Percentiles rank a stretch among this genome's conserved stretches.
Conservation (phyloP, 257 asterid genomes). For the Cordia subcordata region DNA sequence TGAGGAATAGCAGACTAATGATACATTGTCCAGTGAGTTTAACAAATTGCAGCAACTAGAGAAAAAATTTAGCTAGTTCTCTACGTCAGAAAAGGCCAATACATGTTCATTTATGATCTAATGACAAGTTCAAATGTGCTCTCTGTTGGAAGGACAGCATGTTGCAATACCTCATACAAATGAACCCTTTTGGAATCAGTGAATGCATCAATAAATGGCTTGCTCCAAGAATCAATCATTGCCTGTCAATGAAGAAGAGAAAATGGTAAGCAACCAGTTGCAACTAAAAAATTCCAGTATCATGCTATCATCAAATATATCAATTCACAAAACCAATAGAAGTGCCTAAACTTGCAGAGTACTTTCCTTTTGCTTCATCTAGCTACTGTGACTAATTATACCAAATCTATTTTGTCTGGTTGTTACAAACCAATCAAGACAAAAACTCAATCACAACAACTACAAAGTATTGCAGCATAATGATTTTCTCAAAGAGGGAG, state of each 20-base stretch:
- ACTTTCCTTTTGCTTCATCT: no score
- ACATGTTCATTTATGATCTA: neutral
- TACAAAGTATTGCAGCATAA: neutral
- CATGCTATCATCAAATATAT: neutral
- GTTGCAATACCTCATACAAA: conserved; percentile 62
- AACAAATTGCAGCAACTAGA: no score
- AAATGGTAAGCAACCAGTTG: conserved; percentile 6
- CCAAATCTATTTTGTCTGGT: no score
- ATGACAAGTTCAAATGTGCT: neutral
- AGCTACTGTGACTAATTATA: no score
- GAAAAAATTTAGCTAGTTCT: no score
- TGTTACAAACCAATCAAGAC: no score
- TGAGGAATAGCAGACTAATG: no score
- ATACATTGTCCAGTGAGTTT: no score
- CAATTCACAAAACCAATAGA: neutral
- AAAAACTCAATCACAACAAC: neutral
- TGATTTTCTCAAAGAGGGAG: neutral
- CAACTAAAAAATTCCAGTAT: neutral
- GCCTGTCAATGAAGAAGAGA: conserved; percentile 38
- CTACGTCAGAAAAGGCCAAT: neutral
- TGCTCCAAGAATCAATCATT: conserved; percentile 82
- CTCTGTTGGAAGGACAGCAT: neutral
- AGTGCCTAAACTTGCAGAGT: no score
- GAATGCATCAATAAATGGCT: conserved; percentile 59
- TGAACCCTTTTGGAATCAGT: conserved; percentile 40